Conservation (phyloP, 2,329 filamentous ascomycete genomes). For the Myriosclerotinia duriaeana region DNA sequence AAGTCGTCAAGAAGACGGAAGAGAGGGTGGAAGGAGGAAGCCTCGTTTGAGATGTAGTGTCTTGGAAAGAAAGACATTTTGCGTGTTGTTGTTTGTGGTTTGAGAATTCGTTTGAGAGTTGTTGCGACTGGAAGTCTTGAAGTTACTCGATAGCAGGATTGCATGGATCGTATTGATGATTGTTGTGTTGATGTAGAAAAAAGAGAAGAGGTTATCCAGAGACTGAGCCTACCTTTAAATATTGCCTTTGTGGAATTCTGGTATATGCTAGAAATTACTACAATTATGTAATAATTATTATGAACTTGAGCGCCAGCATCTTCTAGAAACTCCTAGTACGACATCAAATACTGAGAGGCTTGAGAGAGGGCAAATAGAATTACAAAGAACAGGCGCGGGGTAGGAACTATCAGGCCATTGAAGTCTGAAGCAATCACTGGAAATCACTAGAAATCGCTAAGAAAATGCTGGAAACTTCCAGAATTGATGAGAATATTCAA, state of each 20-base stretch:
- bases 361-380: conserved; percentile 19
- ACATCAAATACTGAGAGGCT: too few relatives aligned
- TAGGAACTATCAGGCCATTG: conserved; percentile 4
- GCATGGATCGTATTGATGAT: conserved; percentile 23
- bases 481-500: background rate
- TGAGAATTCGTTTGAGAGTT: conserved; percentile 25
- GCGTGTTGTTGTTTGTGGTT: conserved; percentile 38
- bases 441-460: conserved; percentile 1
- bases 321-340: conserved; percentile 4
- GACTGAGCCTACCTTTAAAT: conserved; percentile 20
- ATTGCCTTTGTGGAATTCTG: conserved; percentile 17
- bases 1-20: conserved; percentile 66
- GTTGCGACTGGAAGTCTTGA: conserved; percentile 23
- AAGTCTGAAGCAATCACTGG: conserved; percentile 11
- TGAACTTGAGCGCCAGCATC: conserved; percentile 3
- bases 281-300: background rate
- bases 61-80: conserved; percentile 63
- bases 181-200: conserved; percentile 24
- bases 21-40: conserved; percentile 55
- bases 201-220: background rate
- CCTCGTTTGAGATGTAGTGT: conserved; percentile 43
- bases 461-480: conserved; percentile 17
- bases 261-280: conserved; percentile 20
- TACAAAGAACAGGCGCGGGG: conserved; percentile 11
- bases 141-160: conserved; percentile 17